These are phyloP conservation scores for Rubroboletus pulcherrimus DNA, from an alignment of 768 basidiomycete species.

Conservation along the genomic window DNA sequence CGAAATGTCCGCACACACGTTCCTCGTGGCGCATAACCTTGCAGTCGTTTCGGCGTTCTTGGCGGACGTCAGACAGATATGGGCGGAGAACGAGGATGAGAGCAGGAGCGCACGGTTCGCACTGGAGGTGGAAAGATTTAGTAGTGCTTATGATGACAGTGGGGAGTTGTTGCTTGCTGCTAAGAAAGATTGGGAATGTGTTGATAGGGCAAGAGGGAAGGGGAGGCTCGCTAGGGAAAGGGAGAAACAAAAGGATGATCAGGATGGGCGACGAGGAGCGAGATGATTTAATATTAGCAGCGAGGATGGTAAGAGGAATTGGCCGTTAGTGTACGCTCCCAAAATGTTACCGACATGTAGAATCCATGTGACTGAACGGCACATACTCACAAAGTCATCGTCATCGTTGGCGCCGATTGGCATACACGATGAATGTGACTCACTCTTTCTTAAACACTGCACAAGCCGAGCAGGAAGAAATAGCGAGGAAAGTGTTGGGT, in stretches of 20 bases:
- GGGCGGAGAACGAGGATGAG: slow-evolving; percentile 11
- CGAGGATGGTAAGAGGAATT: neutral
- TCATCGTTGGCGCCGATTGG: neutral
- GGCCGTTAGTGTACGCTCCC: neutral
- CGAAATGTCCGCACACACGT: slow-evolving; percentile 82
- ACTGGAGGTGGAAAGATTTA: slow-evolving; percentile 50
- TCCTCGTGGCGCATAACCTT: slow-evolving; percentile 76
- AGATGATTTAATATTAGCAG: neutral
- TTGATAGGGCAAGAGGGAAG: slow-evolving; percentile 70
- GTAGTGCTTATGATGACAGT: slow-evolving; percentile 46
- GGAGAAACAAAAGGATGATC: slow-evolving; percentile 30
- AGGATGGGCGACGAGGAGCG: neutral
- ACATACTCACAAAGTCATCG: neutral
- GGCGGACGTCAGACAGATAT: slow-evolving; percentile 45
- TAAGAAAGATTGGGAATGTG: slow-evolving; percentile 53
- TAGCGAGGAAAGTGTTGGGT: neutral
- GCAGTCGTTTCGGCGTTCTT: slow-evolving; percentile 65
- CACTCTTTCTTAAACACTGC: neutral
- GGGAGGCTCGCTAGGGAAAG: slow-evolving; percentile 68
- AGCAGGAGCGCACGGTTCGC: slow-evolving; percentile 25
- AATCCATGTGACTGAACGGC: too few relatives aligned
- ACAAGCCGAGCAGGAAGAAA: neutral
- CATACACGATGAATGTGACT: neutral
- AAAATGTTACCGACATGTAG: neutral
- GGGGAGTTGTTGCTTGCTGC: slow-evolving; percentile 50